Conservation (phyloP, 306 rosid genomes). For the Sphenostylis stenocarpa region DNA sequence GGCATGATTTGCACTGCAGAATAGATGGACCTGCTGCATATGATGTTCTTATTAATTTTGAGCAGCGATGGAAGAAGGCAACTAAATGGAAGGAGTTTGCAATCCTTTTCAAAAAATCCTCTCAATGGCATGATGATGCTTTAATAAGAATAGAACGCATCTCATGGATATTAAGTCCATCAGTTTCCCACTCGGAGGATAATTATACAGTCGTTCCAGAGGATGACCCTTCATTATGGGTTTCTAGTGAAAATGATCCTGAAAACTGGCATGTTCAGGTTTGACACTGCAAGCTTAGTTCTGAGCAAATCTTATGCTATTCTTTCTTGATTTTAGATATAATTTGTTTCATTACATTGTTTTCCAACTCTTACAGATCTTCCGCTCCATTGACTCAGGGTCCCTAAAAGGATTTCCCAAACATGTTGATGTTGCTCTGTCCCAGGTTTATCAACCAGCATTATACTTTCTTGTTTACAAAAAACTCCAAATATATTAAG, state of each 20-base stretch:
- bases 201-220: slow-evolving; percentile 50
- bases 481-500: slow-evolving; percentile 26
- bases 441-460: slow-evolving; percentile 47
- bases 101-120: slow-evolving; percentile 46
- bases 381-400: slow-evolving; percentile 94
- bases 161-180: slow-evolving; percentile 94
- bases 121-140: slow-evolving; percentile 79
- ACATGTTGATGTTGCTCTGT: slow-evolving; percentile 38
- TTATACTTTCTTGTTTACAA: slow-evolving; percentile 21
- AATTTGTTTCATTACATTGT: slow-evolving; percentile 17
- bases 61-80: slow-evolving; percentile 90
- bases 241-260: slow-evolving; percentile 60
- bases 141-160: slow-evolving; percentile 78
- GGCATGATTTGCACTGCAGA: slow-evolving; percentile 97
- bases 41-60: slow-evolving; percentile 90
- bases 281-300: slow-evolving; percentile 34
- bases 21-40: slow-evolving; percentile 97
- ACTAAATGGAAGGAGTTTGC: slow-evolving; percentile 81
- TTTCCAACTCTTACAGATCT: slow-evolving; percentile 58
- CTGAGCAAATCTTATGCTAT: slow-evolving; percentile 5
- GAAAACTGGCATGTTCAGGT: slow-evolving; percentile 99
- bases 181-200: slow-evolving; percentile 12
- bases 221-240: slow-evolving; percentile 60
- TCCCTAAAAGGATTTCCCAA: slow-evolving; percentile 92
- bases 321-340: slow-evolving; percentile 15